These are phyloP conservation scores for Orbilia oligospora DNA, from an alignment of 2,329 filamentous ascomycete species.

Conservation along the genomic window DNA sequence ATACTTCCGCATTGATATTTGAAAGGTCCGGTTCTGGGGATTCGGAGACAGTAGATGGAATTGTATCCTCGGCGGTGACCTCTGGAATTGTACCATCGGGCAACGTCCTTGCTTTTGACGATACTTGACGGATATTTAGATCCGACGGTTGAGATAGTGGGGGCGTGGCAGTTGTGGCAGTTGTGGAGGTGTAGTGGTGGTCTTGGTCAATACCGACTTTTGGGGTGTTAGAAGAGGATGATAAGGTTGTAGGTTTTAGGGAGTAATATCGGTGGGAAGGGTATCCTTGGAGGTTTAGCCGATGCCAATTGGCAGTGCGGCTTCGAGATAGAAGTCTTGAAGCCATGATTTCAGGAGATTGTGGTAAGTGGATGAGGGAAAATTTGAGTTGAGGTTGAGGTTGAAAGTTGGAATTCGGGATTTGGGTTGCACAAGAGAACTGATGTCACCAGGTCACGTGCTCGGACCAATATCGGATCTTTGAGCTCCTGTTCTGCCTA, in stretches of 20 bases:
- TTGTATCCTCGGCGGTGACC: conserved; percentile 61
- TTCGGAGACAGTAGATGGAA: conserved; percentile 60
- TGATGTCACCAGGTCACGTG: conserved; percentile 28
- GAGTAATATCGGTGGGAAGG: conserved; percentile 35
- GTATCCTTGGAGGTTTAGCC: neutral
- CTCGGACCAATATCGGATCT: neutral
- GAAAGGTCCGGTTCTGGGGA: conserved; percentile 66
- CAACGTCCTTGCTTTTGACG: conserved; percentile 68
- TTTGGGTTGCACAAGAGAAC: conserved; percentile 14
- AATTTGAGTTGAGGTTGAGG: conserved; percentile 30
- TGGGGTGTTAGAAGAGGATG: conserved; percentile 47
- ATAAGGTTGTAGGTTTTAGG: conserved; percentile 48
- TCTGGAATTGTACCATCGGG: conserved; percentile 71
- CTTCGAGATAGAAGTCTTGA: conserved; percentile 9
- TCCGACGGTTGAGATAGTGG: conserved; percentile 66
- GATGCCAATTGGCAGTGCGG: conserved; percentile 12
- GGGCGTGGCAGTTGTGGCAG: conserved; percentile 67
- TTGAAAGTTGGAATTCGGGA: neutral
- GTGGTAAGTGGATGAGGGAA: neutral
- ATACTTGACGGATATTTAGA: conserved; percentile 69
- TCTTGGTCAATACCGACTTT: conserved; percentile 70
- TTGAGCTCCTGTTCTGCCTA: too few species aligned
- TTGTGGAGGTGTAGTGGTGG: conserved; percentile 70
- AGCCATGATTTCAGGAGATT: conserved; percentile 23
- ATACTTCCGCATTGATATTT: conserved; percentile 74